Conservation (phyloP, 257 asterid genomes). For the Plantago elongata region DNA sequence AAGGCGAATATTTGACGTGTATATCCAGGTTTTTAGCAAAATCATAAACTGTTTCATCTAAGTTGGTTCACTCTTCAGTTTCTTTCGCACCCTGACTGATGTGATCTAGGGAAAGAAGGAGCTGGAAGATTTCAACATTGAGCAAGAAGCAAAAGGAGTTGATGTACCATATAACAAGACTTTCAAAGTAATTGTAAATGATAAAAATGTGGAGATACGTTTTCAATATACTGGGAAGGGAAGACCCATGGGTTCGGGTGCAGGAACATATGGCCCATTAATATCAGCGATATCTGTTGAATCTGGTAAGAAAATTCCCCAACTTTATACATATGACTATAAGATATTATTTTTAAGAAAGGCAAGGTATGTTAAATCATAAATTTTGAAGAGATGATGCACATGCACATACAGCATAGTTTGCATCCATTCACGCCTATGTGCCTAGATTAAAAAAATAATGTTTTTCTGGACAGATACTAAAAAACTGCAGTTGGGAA, state of each 20-base stretch:
- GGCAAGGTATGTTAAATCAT: too few relatives aligned
- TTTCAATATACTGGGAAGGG: slow-evolving; percentile 50
- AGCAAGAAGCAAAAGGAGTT: slow-evolving; percentile 38
- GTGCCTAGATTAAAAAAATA: too few relatives aligned
- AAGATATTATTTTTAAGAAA: too few relatives aligned
- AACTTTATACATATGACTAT: too few relatives aligned
- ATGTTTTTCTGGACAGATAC: too few relatives aligned
- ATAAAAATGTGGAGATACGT: slow-evolving; percentile 40
- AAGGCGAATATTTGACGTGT: slow-evolving; percentile 58
- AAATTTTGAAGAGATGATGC: too few relatives aligned
- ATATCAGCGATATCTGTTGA: slow-evolving; percentile 57
- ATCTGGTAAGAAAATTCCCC: slow-evolving; percentile 46
- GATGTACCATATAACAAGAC: slow-evolving; percentile 20
- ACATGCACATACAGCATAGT: too few relatives aligned
- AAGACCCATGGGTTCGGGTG: slow-evolving; percentile 35
- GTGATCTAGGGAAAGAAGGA: slow-evolving; percentile 35
- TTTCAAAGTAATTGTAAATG: slow-evolving; percentile 28
- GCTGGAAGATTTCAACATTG: slow-evolving; percentile 43
- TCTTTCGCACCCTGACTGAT: neutral
- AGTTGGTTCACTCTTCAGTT: neutral
- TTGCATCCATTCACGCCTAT: too few relatives aligned
- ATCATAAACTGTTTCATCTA: neutral
- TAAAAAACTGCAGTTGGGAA: too few relatives aligned
- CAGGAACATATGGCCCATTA: slow-evolving; percentile 53
- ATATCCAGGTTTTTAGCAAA: slow-evolving; percentile 41